phyloP scores from a whole-genome alignment of 1,284 basidiomycete species.

The Irpex sp. region DNA sequence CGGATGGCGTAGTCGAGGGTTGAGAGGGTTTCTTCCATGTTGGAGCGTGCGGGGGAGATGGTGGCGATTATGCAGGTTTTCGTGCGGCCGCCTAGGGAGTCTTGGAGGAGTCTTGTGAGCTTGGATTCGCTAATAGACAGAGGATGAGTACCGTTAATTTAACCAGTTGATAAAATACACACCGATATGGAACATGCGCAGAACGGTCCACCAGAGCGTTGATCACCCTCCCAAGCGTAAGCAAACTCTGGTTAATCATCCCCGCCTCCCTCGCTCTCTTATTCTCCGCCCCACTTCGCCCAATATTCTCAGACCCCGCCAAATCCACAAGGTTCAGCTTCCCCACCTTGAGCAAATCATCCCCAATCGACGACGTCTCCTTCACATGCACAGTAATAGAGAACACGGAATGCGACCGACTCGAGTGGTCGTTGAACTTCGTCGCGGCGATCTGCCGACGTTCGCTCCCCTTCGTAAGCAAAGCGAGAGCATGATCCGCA shows the following conservation, averaged over 20 bases:
- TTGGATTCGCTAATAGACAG: conserved; percentile 71
- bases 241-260: conserved; percentile 97
- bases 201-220: conserved; percentile 94
- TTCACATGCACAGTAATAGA: conserved; percentile 94
- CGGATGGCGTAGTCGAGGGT: conserved; percentile 97
- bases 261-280: conserved; percentile 95
- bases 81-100: conserved; percentile 93
- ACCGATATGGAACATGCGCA: conserved; percentile 93
- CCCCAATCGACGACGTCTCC: conserved; percentile 74
- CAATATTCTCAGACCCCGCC: conserved; percentile 97
- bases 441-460: conserved; percentile 94
- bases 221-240: conserved; percentile 96
- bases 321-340: conserved; percentile 98
- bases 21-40: conserved; percentile 96
- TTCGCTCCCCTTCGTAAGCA: conserved; percentile 87
- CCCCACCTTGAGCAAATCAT: conserved; percentile 90
- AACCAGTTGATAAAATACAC: conserved; percentile 17
- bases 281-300: conserved; percentile 93
- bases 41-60: conserved; percentile 86
- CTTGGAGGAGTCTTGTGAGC: conserved; percentile 38
- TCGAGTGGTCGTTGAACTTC: conserved; percentile 97
- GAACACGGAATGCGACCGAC: conserved; percentile 98
- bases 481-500: conserved; percentile 79
- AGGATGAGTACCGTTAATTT: conserved; percentile 5
- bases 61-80: conserved; percentile 99